These are phyloP conservation scores for Fusarium siculi DNA, from an alignment of 2,329 filamentous ascomycete genomes.

Conservation along the genomic window DNA sequence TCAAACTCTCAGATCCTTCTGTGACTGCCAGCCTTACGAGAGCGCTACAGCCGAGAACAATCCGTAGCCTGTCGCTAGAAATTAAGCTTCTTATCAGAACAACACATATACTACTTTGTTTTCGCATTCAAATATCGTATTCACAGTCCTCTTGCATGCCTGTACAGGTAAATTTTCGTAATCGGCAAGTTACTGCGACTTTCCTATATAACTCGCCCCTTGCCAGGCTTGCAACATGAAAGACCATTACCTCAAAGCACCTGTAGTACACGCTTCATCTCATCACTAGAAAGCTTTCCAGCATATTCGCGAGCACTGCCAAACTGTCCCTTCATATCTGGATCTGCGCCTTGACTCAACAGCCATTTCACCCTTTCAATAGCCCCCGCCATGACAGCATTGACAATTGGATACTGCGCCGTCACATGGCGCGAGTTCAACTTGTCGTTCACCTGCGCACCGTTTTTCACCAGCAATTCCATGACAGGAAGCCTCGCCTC, in stretches of 20 bases:
- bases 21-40: no score
- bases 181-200: no score
- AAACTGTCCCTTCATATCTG: conserved; percentile 11
- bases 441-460: conserved; percentile 28
- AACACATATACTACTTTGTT: no score
- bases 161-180: no score
- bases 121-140: no score
- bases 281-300: neutral
- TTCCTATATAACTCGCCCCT: no score
- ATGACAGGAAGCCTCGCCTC: conserved; percentile 24
- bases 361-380: conserved; percentile 35
- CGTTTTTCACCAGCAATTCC: conserved; percentile 18
- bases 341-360: conserved; percentile 28
- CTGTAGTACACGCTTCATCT: conserved; percentile 30
- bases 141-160: no score
- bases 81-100: no score
- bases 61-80: no score
- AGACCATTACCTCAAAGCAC: neutral
- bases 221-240: no score
- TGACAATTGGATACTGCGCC: conserved; percentile 26
- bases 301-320: conserved; percentile 28
- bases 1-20: no score
- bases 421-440: conserved; percentile 7
- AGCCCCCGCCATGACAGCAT: conserved; percentile 33
- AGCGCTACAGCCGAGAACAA: no score